phyloP scores from a whole-genome alignment of 2,329 filamentous ascomycete genomes.

The Didymella pinodella region DNA sequence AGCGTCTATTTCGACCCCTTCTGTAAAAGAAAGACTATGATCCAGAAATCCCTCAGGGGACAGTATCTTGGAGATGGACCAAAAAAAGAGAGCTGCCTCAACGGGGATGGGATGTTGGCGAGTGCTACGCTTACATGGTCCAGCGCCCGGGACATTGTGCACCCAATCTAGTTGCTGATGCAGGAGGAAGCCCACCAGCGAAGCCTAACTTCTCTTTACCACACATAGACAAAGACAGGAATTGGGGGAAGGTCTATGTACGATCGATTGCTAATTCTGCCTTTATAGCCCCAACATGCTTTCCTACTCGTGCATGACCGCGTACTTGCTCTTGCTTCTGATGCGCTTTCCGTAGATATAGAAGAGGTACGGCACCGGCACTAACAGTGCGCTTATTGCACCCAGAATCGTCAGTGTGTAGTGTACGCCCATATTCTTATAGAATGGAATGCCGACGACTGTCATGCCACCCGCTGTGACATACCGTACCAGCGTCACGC shows the following conservation, averaged over 20 bases:
- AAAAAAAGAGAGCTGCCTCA: too few relatives aligned
- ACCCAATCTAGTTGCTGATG: too few relatives aligned
- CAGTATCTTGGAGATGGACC: too few relatives aligned
- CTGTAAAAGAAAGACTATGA: too few relatives aligned
- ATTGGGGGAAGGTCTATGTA: not conserved
- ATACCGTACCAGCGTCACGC: slow-evolving; percentile 52
- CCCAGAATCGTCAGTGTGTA: slow-evolving; percentile 46
- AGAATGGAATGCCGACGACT: slow-evolving; percentile 51
- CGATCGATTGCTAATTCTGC: not conserved
- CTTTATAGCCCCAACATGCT: not conserved
- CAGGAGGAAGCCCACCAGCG: too few relatives aligned
- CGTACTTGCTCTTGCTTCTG: slow-evolving; percentile 11
- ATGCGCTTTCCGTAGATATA: slow-evolving; percentile 51
- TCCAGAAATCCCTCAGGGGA: too few relatives aligned
- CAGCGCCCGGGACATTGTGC: too few relatives aligned
- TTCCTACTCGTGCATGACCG: slow-evolving; percentile 7
- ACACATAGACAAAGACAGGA: not conserved
- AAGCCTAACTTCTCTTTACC: too few relatives aligned
- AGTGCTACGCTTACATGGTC: too few relatives aligned
- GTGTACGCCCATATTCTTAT: slow-evolving; percentile 49
- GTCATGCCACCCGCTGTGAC: slow-evolving; percentile 53
- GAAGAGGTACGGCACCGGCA: slow-evolving; percentile 55
- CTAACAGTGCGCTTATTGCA: slow-evolving; percentile 41
- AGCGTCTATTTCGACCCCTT: too few relatives aligned
- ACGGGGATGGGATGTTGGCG: too few relatives aligned